Evolutionary conservation across 2,329 filamentous ascomycete genomes (phyloP).

Genomic region (Microdochium nivale): DNA sequence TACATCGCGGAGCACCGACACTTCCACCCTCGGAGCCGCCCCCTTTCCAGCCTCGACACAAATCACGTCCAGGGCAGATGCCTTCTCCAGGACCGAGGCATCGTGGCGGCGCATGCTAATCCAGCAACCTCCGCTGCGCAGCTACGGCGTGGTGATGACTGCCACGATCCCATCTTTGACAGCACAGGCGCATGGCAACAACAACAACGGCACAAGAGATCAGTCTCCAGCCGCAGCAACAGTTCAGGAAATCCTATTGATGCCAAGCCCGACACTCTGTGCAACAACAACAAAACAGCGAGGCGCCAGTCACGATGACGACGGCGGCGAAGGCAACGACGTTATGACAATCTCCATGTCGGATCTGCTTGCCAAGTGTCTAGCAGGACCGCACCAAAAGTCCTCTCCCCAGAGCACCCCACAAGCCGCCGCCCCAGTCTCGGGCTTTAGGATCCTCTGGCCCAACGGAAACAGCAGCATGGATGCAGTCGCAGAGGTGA

Average conservation of each 20-base stretch:
- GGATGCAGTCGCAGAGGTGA: not conserved
- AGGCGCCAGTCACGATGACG: not conserved
- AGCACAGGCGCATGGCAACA: not conserved
- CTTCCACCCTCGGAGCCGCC: not conserved
- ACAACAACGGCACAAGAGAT: not conserved
- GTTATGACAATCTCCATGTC: not conserved
- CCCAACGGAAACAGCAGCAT: not conserved
- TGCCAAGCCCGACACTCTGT: not conserved
- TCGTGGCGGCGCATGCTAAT: conserved; percentile 5
- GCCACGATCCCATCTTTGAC: not conserved
- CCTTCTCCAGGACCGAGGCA: not conserved
- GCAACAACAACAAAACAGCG: not conserved
- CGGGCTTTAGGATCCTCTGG: not conserved
- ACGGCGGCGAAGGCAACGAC: no score
- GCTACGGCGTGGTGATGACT: not conserved
- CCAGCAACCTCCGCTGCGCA: conserved; percentile 3
- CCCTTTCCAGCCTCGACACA: not conserved
- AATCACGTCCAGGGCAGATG: not conserved
- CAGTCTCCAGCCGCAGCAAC: not conserved
- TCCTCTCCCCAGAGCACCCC: not conserved
- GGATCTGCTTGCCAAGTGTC: not conserved
- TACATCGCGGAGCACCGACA: not conserved
- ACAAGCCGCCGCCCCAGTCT: not conserved
- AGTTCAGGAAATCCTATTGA: not conserved
- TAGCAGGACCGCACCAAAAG: not conserved